Percentiles rank a stretch among this genome's conserved stretches.
Conservation (phyloP, 331 rosid species). For the Stylosanthes scabra region DNA sequence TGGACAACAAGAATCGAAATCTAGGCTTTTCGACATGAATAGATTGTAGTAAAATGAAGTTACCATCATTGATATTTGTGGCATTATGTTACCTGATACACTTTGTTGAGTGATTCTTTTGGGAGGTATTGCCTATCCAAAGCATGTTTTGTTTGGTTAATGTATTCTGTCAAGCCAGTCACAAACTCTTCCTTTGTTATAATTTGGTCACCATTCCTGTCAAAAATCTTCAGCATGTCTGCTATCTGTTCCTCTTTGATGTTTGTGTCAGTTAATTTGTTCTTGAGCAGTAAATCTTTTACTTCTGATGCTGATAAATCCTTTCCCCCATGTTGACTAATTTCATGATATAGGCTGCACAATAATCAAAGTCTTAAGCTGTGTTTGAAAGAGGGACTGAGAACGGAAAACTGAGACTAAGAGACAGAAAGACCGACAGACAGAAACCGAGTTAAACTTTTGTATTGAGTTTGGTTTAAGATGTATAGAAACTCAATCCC, state of each 20-base stretch:
- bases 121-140: constrained; percentile 52
- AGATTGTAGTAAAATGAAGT: constrained; percentile 2
- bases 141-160: constrained; percentile 54
- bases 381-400: too few species aligned
- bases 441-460: too few species aligned
- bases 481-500: too few species aligned
- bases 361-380: background rate
- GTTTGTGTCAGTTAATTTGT: constrained; percentile 37
- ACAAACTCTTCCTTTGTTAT: constrained; percentile 69
- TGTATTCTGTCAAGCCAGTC: constrained; percentile 62
- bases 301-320: constrained; percentile 53
- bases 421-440: too few species aligned
- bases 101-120: constrained; percentile 52
- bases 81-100: constrained; percentile 49
- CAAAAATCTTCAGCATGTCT: constrained; percentile 57
- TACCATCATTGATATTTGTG: background rate
- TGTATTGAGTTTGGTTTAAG: too few species aligned
- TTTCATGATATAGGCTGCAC: constrained; percentile 62
- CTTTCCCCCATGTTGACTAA: constrained; percentile 52
- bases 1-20: too few species aligned
- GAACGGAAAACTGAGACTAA: too few species aligned
- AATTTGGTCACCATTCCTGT: constrained; percentile 57
- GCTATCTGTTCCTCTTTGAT: constrained; percentile 51
- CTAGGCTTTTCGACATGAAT: too few species aligned
- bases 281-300: constrained; percentile 49